Evolutionary conservation across 768 basidiomycete species (phyloP), one percentile per base, ranked within the genome.

Genomic region (Suillus alpinus): DNA sequence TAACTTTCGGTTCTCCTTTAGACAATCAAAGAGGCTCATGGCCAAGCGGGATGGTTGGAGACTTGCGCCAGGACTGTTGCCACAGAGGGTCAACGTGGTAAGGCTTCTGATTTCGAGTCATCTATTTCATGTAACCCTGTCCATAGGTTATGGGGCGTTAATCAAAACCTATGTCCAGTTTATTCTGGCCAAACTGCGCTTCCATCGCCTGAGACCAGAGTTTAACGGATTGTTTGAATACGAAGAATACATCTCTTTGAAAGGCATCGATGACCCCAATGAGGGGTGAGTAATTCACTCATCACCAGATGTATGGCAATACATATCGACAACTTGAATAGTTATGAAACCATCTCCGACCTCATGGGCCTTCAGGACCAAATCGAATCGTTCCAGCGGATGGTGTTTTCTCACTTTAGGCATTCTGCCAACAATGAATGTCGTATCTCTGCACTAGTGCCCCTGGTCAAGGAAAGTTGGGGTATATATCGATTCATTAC

Each of bases 221-320:
- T 99, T 99, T 79, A 98, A 98, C 75, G 97, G 97, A 29, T 77
- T 99, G 6, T 99, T 99, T 71, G 97, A 99, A 75, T 99, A 99
- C 68, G 95, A 98, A 71, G 97, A 99, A 75, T 99, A 99, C 71
- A 87, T 99, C 65, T 94, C 93, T 26, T 78, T 99, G 69, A 96
- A 97, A 75, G 94, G 94, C 26, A 97, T 98, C 63, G 94, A 98
- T 71, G 95, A 99, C 79, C 97, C 97, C 9, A 98, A 98, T 72
- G 96, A 99, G 80, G 97, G 97, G 96, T 97, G 73, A 63, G 88
- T 73, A 10, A 44, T 34, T 29, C 46, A 56, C 59, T 59, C 31
- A 52, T 47, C 55, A 56, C 56, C 58, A 34, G 34, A 58, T 20
- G n/a, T 18, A 58, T 20, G n/a, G n/a, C 56, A 26, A 53, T 40